Percentiles rank a stretch among this genome's conserved stretches.
These are phyloP conservation scores for Sporothrix schenckii DNA, from an alignment of 2,329 filamentous ascomycete genomes.

Conservation along the genomic window DNA sequence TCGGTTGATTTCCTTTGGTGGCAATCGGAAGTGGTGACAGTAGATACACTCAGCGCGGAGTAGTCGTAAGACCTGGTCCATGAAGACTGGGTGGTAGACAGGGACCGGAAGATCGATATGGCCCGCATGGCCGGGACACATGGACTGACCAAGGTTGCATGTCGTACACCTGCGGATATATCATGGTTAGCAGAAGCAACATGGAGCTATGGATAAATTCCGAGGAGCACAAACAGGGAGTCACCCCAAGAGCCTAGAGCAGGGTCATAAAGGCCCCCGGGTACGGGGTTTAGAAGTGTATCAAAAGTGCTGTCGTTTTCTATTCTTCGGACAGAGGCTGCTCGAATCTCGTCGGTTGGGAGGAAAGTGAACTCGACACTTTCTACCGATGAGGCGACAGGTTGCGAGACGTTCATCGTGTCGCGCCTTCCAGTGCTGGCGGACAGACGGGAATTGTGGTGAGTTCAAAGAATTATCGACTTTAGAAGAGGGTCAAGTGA, in stretches of 20 bases:
- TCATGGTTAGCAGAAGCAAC: neutral
- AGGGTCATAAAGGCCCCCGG: conserved; percentile 88
- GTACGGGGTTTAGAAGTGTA: conserved; percentile 82
- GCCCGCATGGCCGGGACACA: conserved; percentile 89
- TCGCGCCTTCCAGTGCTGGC: conserved; percentile 4
- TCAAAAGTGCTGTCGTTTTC: conserved; percentile 95
- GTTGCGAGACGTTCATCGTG: conserved; percentile 73
- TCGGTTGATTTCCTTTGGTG: conserved; percentile 73
- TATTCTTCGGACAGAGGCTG: conserved; percentile 90
- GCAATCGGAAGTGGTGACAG: conserved; percentile 82
- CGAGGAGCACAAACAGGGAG: conserved; percentile 64
- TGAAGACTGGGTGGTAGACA: conserved; percentile 95
- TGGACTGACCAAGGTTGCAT: conserved; percentile 78
- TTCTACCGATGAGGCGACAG: conserved; percentile 79
- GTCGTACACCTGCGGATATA: conserved; percentile 72
- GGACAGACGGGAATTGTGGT: neutral
- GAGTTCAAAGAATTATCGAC: too few relatives aligned
- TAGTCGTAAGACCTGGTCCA: conserved; percentile 86
- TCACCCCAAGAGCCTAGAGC: conserved; percentile 90
- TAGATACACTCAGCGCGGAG: conserved; percentile 87
- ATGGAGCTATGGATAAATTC: neutral
- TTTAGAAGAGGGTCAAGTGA: neutral
- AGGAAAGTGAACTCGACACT: conserved; percentile 90
- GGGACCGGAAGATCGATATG: conserved; percentile 93
- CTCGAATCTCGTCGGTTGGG: conserved; percentile 77